phyloP scores from a whole-genome alignment of 208 protist species.

The Balamuthia mandrillaris region DNA sequence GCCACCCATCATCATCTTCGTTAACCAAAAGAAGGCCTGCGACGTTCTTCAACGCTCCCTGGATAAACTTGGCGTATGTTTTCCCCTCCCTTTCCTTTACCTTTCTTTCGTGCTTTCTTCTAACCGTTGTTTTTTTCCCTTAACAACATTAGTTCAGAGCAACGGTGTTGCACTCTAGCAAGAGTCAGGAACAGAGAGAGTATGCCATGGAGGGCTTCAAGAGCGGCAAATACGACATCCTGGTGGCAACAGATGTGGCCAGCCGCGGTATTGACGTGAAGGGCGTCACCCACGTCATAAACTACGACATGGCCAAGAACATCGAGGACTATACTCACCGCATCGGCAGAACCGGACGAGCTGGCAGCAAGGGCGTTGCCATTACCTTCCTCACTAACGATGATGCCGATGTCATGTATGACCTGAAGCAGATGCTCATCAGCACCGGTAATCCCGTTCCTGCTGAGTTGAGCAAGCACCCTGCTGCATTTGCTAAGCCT shows the following conservation, averaged over 20 bases:
- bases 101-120: not conserved
- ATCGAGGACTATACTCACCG: slow-evolving; percentile 67
- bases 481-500: not conserved
- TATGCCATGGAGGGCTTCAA: slow-evolving; percentile 74
- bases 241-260: slow-evolving; percentile 83
- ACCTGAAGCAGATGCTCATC: slow-evolving; percentile 67
- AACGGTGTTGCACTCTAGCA: slow-evolving; percentile 67
- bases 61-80: slow-evolving; percentile 41
- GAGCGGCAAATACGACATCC: slow-evolving; percentile 62
- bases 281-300: not conserved
- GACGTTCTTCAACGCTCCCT: slow-evolving; percentile 62
- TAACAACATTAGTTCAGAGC: not conserved
- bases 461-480: slow-evolving; percentile 11
- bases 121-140: not conserved
- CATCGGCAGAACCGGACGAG: slow-evolving; percentile 71
- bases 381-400: slow-evolving; percentile 70
- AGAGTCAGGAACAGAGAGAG: slow-evolving; percentile 74
- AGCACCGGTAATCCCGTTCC: slow-evolving; percentile 29
- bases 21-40: slow-evolving; percentile 73
- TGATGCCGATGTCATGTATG: slow-evolving; percentile 72
- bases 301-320: slow-evolving; percentile 58
- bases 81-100: not conserved
- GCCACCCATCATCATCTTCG: slow-evolving; percentile 83
- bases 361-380: slow-evolving; percentile 68
- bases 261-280: slow-evolving; percentile 77